These are phyloP conservation scores for Cutaneotrichosporon sp. DNA, from an alignment of 1,284 basidiomycete species.

Conservation along the genomic window DNA sequence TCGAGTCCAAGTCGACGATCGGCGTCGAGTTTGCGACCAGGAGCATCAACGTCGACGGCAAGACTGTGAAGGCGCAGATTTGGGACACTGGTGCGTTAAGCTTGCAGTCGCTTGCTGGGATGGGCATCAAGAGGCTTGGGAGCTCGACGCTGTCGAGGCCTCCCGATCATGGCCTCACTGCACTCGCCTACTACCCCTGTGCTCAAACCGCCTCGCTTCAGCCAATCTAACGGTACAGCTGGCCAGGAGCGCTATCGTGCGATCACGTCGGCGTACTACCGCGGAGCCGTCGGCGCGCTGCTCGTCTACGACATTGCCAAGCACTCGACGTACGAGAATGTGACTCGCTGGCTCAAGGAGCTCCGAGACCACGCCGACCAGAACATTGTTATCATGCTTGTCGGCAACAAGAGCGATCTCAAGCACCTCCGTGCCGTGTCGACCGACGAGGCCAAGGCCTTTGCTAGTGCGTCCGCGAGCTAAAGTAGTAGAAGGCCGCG, in stretches of 20 bases:
- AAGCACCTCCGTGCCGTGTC: constrained; percentile 94
- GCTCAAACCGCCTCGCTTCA: background rate
- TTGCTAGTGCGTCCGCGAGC: constrained; percentile 60
- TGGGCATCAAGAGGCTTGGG: no score
- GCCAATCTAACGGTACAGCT: constrained; percentile 54
- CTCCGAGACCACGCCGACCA: constrained; percentile 88
- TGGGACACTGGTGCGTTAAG: constrained; percentile 90
- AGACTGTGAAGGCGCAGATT: constrained; percentile 98
- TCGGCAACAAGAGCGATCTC: constrained; percentile 96
- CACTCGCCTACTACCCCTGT: no score
- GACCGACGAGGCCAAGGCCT: constrained; percentile 83
- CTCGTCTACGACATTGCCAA: constrained; percentile 93
- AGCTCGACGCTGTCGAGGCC: no score
- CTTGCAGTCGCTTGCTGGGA: no score
- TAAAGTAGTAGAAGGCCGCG: background rate
- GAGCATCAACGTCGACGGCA: constrained; percentile 88
- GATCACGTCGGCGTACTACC: constrained; percentile 98
- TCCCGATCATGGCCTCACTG: no score
- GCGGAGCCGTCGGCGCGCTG: constrained; percentile 89
- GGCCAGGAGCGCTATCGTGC: constrained; percentile 98
- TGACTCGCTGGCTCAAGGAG: constrained; percentile 97
- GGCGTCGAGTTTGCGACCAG: constrained; percentile 98
- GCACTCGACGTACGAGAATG: constrained; percentile 92
- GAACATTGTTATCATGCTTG: constrained; percentile 92
- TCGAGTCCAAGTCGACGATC: constrained; percentile 98